A percentile compares a stretch with the other conserved stretches of the same genome.
phyloP scores from a whole-genome alignment of 371 early-diverging fungal genomes.

The Mortierella sp. region DNA sequence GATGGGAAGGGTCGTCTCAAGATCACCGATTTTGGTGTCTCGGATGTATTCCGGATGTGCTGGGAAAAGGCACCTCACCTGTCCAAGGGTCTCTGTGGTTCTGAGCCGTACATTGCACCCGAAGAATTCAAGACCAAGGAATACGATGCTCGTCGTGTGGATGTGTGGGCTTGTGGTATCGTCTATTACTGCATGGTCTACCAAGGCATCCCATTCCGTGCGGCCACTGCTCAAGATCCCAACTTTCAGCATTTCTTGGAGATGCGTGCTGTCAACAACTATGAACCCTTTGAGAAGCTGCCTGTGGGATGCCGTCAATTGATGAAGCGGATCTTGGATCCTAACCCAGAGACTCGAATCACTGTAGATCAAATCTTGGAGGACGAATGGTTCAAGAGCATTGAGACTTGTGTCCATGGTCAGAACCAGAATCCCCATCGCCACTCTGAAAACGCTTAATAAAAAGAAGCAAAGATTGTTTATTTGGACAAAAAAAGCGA shows the following conservation, averaged over 20 bases:
- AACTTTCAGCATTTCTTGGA: slow-evolving; percentile 68
- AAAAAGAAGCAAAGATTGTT: too few species aligned
- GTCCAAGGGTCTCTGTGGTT: slow-evolving; percentile 86
- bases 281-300: slow-evolving; percentile 71
- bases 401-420: slow-evolving; percentile 61
- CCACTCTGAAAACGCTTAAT: slow-evolving; percentile 20
- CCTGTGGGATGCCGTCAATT: slow-evolving; percentile 62
- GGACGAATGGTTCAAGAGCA: slow-evolving; percentile 76
- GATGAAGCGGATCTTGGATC: slow-evolving; percentile 84
- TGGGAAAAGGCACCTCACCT: slow-evolving; percentile 75
- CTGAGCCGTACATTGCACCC: slow-evolving; percentile 92
- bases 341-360: slow-evolving; percentile 76
- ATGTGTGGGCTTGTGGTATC: slow-evolving; percentile 90
- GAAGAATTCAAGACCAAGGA: slow-evolving; percentile 76
- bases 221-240: slow-evolving; percentile 75
- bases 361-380: slow-evolving; percentile 69
- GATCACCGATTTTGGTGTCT: slow-evolving; percentile 98
- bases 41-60: slow-evolving; percentile 88
- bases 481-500: too few species aligned
- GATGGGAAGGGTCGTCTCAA: slow-evolving; percentile 87
- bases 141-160: slow-evolving; percentile 83
- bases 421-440: slow-evolving; percentile 53
- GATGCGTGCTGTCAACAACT: slow-evolving; percentile 59
- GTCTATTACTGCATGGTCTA: slow-evolving; percentile 86
- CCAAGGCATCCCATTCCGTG: slow-evolving; percentile 80